Evolutionary conservation across 768 basidiomycete genomes (phyloP).

Genomic region (Termitomyces sp.): DNA sequence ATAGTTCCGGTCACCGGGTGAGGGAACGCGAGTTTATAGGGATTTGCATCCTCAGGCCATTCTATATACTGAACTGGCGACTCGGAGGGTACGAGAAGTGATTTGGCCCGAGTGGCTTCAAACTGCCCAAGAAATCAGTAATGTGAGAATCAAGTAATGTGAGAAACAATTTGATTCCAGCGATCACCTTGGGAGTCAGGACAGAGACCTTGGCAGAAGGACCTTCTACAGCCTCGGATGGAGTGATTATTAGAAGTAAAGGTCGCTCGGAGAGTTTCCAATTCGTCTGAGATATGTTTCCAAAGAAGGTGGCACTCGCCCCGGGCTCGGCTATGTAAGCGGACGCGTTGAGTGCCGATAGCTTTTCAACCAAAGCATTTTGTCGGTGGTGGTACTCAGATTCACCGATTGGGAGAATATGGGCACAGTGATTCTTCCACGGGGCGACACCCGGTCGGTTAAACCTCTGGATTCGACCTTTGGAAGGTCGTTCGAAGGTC

Average conservation of each 20-base stretch:
- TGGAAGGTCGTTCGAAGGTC: not conserved
- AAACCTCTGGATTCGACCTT: not conserved
- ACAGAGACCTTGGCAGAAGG: slow-evolving; percentile 45
- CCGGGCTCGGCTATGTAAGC: slow-evolving; percentile 82
- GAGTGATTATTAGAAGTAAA: slow-evolving; percentile 59
- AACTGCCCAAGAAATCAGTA: slow-evolving; percentile 31
- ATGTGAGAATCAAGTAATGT: not conserved
- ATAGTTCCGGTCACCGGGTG: slow-evolving; percentile 28
- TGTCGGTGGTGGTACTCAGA: slow-evolving; percentile 51
- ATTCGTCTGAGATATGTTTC: slow-evolving; percentile 53
- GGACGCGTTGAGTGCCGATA: slow-evolving; percentile 45
- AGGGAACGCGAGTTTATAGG: slow-evolving; percentile 45
- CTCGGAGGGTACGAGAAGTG: slow-evolving; percentile 47
- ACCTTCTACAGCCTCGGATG: slow-evolving; percentile 21
- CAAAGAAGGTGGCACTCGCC: slow-evolving; percentile 63
- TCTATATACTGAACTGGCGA: slow-evolving; percentile 35
- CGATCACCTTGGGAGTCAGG: slow-evolving; percentile 53
- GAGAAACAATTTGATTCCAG: not conserved
- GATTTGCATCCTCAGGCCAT: slow-evolving; percentile 66
- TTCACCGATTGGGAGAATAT: slow-evolving; percentile 39
- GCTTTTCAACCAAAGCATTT: slow-evolving; percentile 39
- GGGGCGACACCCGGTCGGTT: not conserved
- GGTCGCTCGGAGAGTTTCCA: slow-evolving; percentile 82
- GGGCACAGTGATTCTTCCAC: slow-evolving; percentile 34
- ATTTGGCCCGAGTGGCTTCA: slow-evolving; percentile 64